Conservation (phyloP, 208 protist species). For the Leishmania amazonensis region DNA sequence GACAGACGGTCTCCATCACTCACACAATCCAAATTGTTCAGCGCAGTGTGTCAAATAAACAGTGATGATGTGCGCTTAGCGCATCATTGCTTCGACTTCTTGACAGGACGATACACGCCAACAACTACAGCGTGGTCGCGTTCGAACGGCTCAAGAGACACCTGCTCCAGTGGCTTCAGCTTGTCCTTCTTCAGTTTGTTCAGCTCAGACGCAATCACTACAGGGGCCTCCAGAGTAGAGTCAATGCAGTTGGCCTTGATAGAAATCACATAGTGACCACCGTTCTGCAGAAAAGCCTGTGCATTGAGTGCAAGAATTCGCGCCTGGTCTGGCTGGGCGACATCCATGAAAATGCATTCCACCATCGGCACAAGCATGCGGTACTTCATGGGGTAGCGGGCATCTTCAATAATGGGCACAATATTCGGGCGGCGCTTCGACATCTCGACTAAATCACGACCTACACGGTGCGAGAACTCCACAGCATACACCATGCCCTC, state of each 20-base stretch:
- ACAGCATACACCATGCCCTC: constrained; percentile 99
- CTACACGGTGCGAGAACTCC: constrained; percentile 99
- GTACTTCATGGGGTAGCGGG: constrained; percentile 99
- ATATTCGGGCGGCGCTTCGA: constrained; percentile 99
- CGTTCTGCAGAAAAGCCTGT: constrained; percentile 99
- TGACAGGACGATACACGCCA: constrained; percentile 88
- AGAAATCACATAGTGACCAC: constrained; percentile 99
- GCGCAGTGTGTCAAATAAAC: not conserved
- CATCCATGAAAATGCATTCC: constrained; percentile 99
- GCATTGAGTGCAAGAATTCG: constrained; percentile 99
- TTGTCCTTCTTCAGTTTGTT: constrained; percentile 97
- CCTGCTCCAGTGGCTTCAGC: constrained; percentile 98
- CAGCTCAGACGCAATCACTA: constrained; percentile 98
- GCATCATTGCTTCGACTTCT: constrained; percentile 53
- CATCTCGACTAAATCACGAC: constrained; percentile 99
- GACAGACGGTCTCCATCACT: not conserved
- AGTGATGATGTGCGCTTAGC: constrained; percentile 1
- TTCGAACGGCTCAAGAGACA: constrained; percentile 99
- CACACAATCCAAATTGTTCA: not conserved
- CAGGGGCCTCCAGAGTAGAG: constrained; percentile 97
- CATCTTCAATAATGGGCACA: constrained; percentile 99
- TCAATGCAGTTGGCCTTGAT: constrained; percentile 99
- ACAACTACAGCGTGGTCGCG: constrained; percentile 99
- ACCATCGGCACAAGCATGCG: constrained; percentile 99
- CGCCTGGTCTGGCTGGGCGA: constrained; percentile 99